A percentile compares a stretch with the other conserved stretches of the same genome.
Evolutionary conservation across 2,329 filamentous ascomycete species (phyloP).

Genomic region (Colletotrichum sp.): DNA sequence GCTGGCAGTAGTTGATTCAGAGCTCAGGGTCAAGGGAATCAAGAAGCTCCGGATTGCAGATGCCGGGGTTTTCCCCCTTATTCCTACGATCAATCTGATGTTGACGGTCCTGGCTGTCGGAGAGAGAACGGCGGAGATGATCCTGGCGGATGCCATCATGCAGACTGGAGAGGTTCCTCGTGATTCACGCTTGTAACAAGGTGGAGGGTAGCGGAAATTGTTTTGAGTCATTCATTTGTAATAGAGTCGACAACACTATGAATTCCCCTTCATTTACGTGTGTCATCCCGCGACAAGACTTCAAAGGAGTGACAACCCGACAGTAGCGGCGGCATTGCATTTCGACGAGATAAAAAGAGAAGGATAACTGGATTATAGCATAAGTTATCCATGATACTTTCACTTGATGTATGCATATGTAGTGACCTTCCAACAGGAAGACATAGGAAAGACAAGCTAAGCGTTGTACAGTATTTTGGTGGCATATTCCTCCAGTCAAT

Average conservation of each 20-base stretch:
- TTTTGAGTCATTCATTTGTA: background rate
- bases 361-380: too few relatives aligned
- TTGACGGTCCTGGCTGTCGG: background rate
- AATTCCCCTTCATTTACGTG: background rate
- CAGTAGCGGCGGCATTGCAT: too few relatives aligned
- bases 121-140: background rate
- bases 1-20: background rate
- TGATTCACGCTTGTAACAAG: background rate
- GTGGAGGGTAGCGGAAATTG: background rate
- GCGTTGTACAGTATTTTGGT: background rate
- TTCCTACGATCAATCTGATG: background rate
- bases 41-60: background rate
- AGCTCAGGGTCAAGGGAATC: background rate
- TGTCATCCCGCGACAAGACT: background rate
- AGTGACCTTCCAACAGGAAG: too few relatives aligned
- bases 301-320: background rate
- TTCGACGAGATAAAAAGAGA: too few relatives aligned
- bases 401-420: too few relatives aligned
- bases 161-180: background rate
- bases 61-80: background rate
- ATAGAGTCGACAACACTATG: background rate
- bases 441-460: background rate
- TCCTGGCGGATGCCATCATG: background rate
- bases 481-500: background rate
- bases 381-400: too few relatives aligned